Evolutionary conservation across 495 filamentous ascomycete species (phyloP).

Genomic region (Penicillium canariense): DNA sequence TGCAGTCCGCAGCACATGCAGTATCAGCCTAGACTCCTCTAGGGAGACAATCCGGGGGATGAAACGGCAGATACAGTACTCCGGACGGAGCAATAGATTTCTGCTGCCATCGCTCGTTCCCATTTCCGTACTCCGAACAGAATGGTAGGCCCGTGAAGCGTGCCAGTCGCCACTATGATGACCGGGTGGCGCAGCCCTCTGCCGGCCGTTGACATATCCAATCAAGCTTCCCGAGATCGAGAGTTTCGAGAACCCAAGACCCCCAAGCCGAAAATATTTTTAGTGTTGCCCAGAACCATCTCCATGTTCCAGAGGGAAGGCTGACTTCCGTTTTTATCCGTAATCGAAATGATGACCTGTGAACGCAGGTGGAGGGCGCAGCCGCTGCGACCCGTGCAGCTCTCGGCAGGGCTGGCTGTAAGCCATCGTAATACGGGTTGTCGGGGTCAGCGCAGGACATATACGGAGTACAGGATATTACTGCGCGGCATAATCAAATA

Average conservation of each 20-base stretch:
- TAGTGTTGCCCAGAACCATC: not conserved
- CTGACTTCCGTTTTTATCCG: not conserved
- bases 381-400: too few relatives aligned
- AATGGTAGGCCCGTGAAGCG: not conserved
- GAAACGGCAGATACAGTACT: constrained; percentile 1
- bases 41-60: constrained; percentile 12
- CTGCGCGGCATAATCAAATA: too few relatives aligned
- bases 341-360: not conserved
- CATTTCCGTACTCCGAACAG: not conserved
- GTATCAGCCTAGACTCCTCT: constrained; percentile 4
- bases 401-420: not conserved
- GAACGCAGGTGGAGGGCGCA: too few relatives aligned
- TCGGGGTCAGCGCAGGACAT: not conserved
- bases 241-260: not conserved
- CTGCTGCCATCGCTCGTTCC: too few relatives aligned
- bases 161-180: constrained; percentile 18
- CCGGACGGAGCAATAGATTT: not conserved
- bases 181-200: constrained; percentile 23
- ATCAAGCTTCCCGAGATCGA: constrained; percentile 4
- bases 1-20: constrained; percentile 12
- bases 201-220: not conserved
- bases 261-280: not conserved
- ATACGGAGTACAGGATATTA: too few relatives aligned
- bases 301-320: not conserved
- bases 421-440: not conserved